Conservation (phyloP, 805 yeast genomes). For the Ogataea thermomethanolica region DNA sequence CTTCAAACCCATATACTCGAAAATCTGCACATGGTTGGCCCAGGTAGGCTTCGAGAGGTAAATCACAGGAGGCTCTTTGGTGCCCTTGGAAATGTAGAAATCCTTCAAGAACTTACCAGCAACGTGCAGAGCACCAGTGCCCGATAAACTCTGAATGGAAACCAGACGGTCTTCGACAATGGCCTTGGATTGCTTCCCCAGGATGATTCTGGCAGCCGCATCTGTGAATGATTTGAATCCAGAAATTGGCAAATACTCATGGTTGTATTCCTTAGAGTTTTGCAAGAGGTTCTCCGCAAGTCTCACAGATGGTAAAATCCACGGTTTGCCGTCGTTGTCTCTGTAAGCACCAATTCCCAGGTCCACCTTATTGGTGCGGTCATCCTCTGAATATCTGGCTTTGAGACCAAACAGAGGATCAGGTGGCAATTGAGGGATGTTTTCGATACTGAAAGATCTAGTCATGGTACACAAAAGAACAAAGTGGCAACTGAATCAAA, state of each 20-base stretch:
- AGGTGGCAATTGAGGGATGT: conserved; percentile 66
- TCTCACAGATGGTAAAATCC: conserved; percentile 77
- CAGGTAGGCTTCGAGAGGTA: conserved; percentile 92
- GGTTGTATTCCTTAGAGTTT: conserved; percentile 61
- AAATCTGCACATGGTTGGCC: conserved; percentile 92
- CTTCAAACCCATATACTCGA: conserved; percentile 62
- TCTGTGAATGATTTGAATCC: conserved; percentile 67
- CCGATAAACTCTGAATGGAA: conserved; percentile 75
- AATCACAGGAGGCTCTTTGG: conserved; percentile 39
- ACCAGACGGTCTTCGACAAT: conserved; percentile 46
- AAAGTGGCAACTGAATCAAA: background rate
- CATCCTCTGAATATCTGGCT: conserved; percentile 58
- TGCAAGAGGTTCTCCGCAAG: conserved; percentile 67
- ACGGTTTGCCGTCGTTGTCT: conserved; percentile 84
- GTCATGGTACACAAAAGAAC: conserved; percentile 9
- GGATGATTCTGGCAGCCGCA: conserved; percentile 69
- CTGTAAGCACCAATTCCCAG: conserved; percentile 94
- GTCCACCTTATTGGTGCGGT: conserved; percentile 69
- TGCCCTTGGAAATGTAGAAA: conserved; percentile 36
- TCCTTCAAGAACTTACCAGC: conserved; percentile 68
- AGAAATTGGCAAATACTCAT: conserved; percentile 82
- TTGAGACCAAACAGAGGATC: conserved; percentile 86
- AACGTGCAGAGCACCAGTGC: conserved; percentile 89
- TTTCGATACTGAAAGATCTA: conserved; percentile 28
- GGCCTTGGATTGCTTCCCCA: conserved; percentile 58